Evolutionary conservation across 2,329 filamentous ascomycete species (phyloP).

Genomic region (Fusarium torulosum): DNA sequence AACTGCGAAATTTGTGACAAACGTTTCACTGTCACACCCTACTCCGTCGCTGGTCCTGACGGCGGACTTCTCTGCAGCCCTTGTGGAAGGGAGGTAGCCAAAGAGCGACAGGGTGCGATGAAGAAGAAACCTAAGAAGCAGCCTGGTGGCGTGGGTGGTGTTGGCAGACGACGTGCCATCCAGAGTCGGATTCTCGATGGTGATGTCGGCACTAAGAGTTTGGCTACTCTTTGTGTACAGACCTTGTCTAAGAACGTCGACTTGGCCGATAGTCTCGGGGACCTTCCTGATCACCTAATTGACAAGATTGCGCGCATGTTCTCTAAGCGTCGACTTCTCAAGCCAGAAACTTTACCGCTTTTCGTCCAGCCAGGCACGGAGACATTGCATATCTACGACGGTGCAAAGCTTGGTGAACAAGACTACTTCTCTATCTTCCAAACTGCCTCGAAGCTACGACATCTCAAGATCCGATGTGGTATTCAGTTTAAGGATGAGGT

Average conservation of each 20-base stretch:
- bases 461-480: conserved; percentile 83
- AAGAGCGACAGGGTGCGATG: conserved; percentile 63
- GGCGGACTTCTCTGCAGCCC: conserved; percentile 87
- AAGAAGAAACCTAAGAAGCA: conserved; percentile 62
- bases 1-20: conserved; percentile 89
- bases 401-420: conserved; percentile 74
- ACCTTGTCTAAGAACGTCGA: conserved; percentile 73
- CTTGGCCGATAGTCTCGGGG: conserved; percentile 71
- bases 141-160: conserved; percentile 63
- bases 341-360: conserved; percentile 65
- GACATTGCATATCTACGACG: conserved; percentile 68
- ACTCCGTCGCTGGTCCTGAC: conserved; percentile 83
- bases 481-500: conserved; percentile 91
- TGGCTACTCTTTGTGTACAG: conserved; percentile 74
- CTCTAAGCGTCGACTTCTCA: conserved; percentile 70
- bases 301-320: conserved; percentile 71
- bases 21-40: conserved; percentile 92
- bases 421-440: conserved; percentile 88
- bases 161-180: conserved; percentile 76
- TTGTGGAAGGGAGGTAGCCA: conserved; percentile 80
- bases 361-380: conserved; percentile 67
- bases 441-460: conserved; percentile 74
- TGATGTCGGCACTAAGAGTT: conserved; percentile 73
- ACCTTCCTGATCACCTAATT: conserved; percentile 66
- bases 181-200: conserved; percentile 91